Base-by-base conservation (phyloP, 805 yeast species). In the Hanseniaspora hatyaiensis region DNA sequence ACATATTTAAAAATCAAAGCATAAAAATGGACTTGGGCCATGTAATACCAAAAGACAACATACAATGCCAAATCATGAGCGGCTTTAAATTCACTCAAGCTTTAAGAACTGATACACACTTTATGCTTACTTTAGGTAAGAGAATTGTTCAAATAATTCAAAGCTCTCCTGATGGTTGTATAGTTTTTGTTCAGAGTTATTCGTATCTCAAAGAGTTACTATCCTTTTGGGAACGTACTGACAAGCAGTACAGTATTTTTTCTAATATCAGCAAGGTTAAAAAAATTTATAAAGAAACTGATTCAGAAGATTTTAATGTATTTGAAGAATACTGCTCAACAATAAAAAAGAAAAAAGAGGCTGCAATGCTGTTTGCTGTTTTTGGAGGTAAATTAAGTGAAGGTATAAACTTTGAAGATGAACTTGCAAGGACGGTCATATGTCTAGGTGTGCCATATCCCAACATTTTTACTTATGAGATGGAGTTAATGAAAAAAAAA, bases 361-460 rank as follows among this genome's bases (percentile, higher is more conserved):
- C 92, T 1, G 88, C 94, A 0, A 55, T 82, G 1, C 61, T 88
- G 4, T 66, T 89, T 24, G 78, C 95, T 0, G 95, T 89, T 1
- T 94, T 89, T 13, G 96, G 96, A 1, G 97, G 96, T 0, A 81
- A 81, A 57, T 69, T 88, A 65, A 84, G 95, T 0, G 97, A 88
- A 61, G 97, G 97, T 4, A 89, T 88, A 36, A 88, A 88, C 59
- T 88, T 89, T 60, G 75, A 88, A 9, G 89, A 87, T 57, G 77
- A 80, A 33, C 64, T 89, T n/a, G 95, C 95, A 1, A 68, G 96
- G 50, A 87, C 84, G 0, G 88, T 89, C 0, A 66, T 84, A 1
- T 80, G 89, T 82, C 68, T 85, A 11, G 97, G 96, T 0, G 60
- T 89, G 33, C 96, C 97, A 2, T 89, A 73, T 56, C 96, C 97